Evolutionary conservation across 345 rosid species (phyloP).

Genomic region (Arabis hirsuta): DNA sequence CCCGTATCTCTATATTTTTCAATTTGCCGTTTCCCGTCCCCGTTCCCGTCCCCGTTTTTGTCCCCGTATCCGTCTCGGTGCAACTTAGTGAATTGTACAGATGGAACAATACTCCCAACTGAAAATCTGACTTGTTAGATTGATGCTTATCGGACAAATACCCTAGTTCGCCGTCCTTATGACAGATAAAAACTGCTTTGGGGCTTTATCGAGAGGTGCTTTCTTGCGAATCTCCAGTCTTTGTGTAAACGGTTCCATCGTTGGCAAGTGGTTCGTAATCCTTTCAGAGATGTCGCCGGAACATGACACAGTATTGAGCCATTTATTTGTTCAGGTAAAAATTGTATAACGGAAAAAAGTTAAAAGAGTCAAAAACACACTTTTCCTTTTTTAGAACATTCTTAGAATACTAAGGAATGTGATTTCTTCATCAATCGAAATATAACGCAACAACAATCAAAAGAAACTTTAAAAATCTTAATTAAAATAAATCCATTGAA

Average conservation of each 20-base stretch:
- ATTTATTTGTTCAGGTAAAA: conserved; percentile 28
- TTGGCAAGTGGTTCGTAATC: not conserved
- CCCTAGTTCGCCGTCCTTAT: not conserved
- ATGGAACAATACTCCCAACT: not conserved
- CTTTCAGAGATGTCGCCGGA: not conserved
- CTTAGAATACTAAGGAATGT: too few relatives aligned
- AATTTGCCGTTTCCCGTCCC: too few relatives aligned
- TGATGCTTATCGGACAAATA: not conserved
- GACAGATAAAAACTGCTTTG: not conserved
- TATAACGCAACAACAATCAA: not conserved
- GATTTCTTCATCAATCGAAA: too few relatives aligned
- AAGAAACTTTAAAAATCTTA: not conserved
- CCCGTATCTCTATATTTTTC: too few relatives aligned
- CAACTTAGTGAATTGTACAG: too few relatives aligned
- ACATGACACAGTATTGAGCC: not conserved
- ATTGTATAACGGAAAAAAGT: conserved; percentile 22
- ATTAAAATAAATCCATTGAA: conserved; percentile 1
- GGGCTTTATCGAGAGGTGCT: not conserved
- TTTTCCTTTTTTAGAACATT: too few relatives aligned
- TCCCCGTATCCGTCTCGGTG: too few relatives aligned
- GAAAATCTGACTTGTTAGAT: not conserved
- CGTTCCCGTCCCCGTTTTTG: too few relatives aligned
- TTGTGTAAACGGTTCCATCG: not conserved
- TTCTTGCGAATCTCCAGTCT: not conserved
- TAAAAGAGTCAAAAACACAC: too few relatives aligned